Evolutionary conservation across 148 eudicot species (phyloP).

Genomic region (Rhododendron ovatum): DNA sequence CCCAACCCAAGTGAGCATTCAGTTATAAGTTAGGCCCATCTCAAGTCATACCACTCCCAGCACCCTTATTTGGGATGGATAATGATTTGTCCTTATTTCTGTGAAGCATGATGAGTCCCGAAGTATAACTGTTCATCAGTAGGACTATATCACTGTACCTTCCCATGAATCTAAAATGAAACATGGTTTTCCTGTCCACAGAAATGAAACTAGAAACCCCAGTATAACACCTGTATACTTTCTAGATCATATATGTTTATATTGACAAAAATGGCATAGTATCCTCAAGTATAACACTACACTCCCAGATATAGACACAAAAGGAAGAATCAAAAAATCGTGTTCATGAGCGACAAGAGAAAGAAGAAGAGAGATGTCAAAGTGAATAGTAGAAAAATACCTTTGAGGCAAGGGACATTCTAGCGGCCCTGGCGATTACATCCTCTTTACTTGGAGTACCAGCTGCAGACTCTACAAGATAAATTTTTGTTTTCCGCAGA

Average conservation of each 20-base stretch:
- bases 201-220: not conserved
- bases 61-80: not conserved
- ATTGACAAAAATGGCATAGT: not conserved
- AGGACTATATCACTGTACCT: not conserved
- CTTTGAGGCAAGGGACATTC: conserved; percentile 79
- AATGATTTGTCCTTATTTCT: not conserved
- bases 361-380: not conserved
- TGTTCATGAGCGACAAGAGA: not conserved
- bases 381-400: conserved; percentile 22
- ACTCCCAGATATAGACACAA: not conserved
- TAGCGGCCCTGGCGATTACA: conserved; percentile 69
- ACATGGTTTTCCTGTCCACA: not conserved
- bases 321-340: not conserved
- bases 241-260: not conserved
- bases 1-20: no score
- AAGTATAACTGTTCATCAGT: not conserved
- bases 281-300: not conserved
- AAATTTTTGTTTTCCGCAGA: conserved; percentile 8
- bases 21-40: not conserved
- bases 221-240: not conserved
- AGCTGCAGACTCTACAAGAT: conserved; percentile 50
- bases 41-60: not conserved
- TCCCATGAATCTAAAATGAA: not conserved
- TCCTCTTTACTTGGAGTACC: conserved; percentile 62
- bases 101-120: not conserved